Percentiles rank a stretch among this genome's conserved stretches.
These are phyloP conservation scores for Penicillium crystallinum DNA, from an alignment of 495 filamentous ascomycete species.

Conservation along the genomic window DNA sequence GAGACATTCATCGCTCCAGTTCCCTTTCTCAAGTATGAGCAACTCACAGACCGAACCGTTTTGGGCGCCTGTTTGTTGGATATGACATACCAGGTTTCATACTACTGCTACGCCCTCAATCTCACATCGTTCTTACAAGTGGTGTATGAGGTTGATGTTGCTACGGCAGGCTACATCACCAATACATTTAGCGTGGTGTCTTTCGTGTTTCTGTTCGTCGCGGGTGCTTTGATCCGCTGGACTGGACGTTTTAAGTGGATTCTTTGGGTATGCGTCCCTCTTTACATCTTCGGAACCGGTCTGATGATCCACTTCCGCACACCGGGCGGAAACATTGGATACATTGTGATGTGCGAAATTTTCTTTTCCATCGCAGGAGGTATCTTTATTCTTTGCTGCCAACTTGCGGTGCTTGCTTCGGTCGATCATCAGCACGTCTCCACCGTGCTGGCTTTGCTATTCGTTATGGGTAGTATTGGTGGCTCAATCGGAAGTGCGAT, in stretches of 20 bases:
- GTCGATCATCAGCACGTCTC: slow-evolving; percentile 62
- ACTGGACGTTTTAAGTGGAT: slow-evolving; percentile 53
- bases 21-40: slow-evolving; percentile 48
- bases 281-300: slow-evolving; percentile 52
- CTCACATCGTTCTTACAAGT: slow-evolving; percentile 69
- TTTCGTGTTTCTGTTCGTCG: slow-evolving; percentile 40
- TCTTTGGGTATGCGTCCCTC: slow-evolving; percentile 40
- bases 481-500: slow-evolving; percentile 60
- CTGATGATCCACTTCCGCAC: slow-evolving; percentile 66
- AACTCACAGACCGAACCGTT: slow-evolving; percentile 55
- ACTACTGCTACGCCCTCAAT: slow-evolving; percentile 45
- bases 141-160: slow-evolving; percentile 52
- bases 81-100: slow-evolving; percentile 47
- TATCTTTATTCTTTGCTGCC: slow-evolving; percentile 55
- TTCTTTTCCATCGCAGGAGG: slow-evolving; percentile 61
- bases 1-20: slow-evolving; percentile 48
- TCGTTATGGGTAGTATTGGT: slow-evolving; percentile 58
- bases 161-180: slow-evolving; percentile 45
- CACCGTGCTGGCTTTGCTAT: slow-evolving; percentile 56
- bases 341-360: slow-evolving; percentile 69
- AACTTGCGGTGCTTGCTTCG: slow-evolving; percentile 64
- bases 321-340: slow-evolving; percentile 51
- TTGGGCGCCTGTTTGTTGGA: slow-evolving; percentile 53
- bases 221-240: slow-evolving; percentile 47
- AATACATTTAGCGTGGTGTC: slow-evolving; percentile 49